Conservation (phyloP, 2,329 filamentous ascomycete genomes). For the Chrysoporthe puriensis region DNA sequence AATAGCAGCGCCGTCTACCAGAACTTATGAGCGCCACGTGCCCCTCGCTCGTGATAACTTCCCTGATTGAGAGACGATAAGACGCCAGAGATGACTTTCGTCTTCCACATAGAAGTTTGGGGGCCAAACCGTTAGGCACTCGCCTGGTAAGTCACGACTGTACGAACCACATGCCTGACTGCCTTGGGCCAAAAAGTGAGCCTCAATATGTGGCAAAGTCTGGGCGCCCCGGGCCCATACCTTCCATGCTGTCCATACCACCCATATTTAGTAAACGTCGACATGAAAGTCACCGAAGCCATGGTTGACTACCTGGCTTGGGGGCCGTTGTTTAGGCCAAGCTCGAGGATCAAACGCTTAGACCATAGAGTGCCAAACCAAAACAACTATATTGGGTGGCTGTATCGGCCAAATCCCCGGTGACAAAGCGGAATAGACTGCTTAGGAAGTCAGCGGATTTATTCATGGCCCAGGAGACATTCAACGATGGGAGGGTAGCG, state of each 20-base stretch:
- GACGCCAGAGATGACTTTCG: conserved; percentile 1
- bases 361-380: not conserved
- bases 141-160: not conserved
- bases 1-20: not conserved
- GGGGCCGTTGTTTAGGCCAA: conserved; percentile 18
- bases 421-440: conserved; percentile 1
- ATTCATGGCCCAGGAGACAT: not conserved
- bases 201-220: conserved; percentile 19
- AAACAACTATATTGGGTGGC: not conserved
- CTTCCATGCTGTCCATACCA: conserved; percentile 9
- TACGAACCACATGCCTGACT: not conserved
- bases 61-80: not conserved
- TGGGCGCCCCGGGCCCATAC: not conserved
- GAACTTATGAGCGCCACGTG: not conserved
- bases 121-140: conserved; percentile 19
- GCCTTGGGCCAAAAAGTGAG: conserved; percentile 8
- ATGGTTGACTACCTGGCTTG: conserved; percentile 13
- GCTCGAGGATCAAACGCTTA: conserved; percentile 8
- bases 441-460: conserved; percentile 6
- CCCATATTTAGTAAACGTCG: not conserved
- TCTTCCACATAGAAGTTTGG: not conserved
- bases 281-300: too few species aligned
- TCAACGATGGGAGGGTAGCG: not conserved
- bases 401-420: not conserved
- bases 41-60: not conserved